phyloP scores from a whole-genome alignment of 306 rosid species.

The Styphnolobium japonicum region DNA sequence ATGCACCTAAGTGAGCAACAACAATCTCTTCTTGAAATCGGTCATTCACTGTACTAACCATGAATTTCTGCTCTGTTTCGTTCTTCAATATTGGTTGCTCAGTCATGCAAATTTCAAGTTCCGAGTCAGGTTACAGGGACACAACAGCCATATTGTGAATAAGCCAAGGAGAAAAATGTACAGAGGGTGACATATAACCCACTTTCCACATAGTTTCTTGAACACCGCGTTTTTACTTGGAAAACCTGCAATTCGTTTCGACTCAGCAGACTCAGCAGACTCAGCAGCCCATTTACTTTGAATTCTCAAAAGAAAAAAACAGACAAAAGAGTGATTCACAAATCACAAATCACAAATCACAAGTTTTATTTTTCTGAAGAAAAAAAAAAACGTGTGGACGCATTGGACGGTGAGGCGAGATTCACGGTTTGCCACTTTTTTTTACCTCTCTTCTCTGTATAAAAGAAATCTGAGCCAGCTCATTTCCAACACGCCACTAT shows the following conservation, averaged over 20 bases:
- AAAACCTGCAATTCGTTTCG: slow-evolving; percentile 33
- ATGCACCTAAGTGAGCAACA: too few relatives aligned
- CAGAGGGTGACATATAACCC: not conserved
- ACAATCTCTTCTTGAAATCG: too few relatives aligned
- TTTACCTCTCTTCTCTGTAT: not conserved
- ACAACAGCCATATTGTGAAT: not conserved
- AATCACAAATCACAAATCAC: not conserved
- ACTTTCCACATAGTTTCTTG: not conserved
- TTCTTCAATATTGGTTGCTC: too few relatives aligned
- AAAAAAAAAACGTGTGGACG: slow-evolving; percentile 57
- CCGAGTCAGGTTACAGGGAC: not conserved
- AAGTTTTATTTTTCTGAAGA: not conserved
- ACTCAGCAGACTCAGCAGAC: slow-evolving; percentile 44
- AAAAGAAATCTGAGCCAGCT: slow-evolving; percentile 20
- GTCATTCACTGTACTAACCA: too few relatives aligned
- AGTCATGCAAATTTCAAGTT: not conserved
- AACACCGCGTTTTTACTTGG: slow-evolving; percentile 40
- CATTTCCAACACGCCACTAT: slow-evolving; percentile 10
- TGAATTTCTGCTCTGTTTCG: too few relatives aligned
- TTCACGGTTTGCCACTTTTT: slow-evolving; percentile 13
- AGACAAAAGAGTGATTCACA: not conserved
- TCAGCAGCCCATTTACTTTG: not conserved
- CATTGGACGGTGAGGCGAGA: slow-evolving; percentile 42
- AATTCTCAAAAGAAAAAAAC: not conserved
- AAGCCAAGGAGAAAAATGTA: not conserved